Base-by-base conservation (phyloP, 805 yeast species). In the Hanseniaspora meyeri region DNA sequence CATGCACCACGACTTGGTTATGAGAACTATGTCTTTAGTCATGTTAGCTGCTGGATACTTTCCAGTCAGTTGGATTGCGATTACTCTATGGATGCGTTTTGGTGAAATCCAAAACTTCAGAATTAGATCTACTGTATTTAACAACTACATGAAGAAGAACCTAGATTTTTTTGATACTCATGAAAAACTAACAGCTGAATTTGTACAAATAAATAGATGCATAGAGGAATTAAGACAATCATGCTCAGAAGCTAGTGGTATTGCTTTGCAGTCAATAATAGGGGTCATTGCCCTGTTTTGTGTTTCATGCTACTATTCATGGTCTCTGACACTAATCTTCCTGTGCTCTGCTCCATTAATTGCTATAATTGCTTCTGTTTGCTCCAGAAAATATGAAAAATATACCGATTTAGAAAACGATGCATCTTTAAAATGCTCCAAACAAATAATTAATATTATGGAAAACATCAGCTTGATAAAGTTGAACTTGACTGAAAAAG, bases 251-350 rank as follows among this genome's bases (percentile, higher is more conserved):
- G 78, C 82, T 3, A 64, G 81, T 17, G 88, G 85, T 0, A 62
- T 82, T 20, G 63, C 82, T 1, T 64, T 79, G 12, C 82, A 82
- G 60, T 75, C 80, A 9, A 43, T 74, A 1, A 77, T 80, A 0
- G 75, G 88, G 0, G 70, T 80, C 0, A 54, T 78, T 4, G 79
- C 84, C 0, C 68, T 84, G 11, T 64, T 83, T 1, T 74, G 79
- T 1, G 79, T 85, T 0, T 81, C 96, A 1, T 77, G 93, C 65
- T 76, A 77, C 59, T 82, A 81, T 59, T 86, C 95, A 2, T 91
- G 97, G 97, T 76, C 86, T 3, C 73, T 93, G 11, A 86, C 97
- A 0, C 68, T 93, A 29, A 77, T 93, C 1, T 79, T 85, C n/a
- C 63, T 91, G 58, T 82, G 87, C 1, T 75, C 85, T 3, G 62